Conservation (phyloP, 108 stramenopile genomes). For the Hondaea fermentalgiana region DNA sequence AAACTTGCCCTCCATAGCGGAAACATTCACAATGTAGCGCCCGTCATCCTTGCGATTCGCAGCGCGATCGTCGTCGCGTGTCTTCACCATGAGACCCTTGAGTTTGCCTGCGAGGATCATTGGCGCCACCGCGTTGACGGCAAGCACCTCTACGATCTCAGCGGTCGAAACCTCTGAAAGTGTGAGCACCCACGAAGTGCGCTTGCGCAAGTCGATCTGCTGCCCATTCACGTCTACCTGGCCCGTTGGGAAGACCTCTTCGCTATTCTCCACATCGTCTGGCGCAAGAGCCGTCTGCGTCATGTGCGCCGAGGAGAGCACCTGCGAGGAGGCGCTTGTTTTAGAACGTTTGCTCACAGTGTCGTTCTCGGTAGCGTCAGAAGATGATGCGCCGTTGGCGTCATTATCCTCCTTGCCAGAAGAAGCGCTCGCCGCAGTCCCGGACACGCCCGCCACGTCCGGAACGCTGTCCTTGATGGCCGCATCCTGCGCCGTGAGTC, state of each 20-base stretch:
- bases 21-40: constrained; percentile 78
- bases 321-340: not conserved
- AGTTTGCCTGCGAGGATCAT: constrained; percentile 75
- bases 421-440: too few relatives aligned
- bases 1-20: constrained; percentile 87
- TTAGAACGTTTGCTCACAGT: too few relatives aligned
- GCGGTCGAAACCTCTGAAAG: constrained; percentile 76
- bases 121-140: constrained; percentile 77
- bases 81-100: constrained; percentile 62
- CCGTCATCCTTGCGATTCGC: not conserved
- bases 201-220: constrained; percentile 67
- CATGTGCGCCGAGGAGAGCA: not conserved
- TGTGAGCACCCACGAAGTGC: constrained; percentile 76
- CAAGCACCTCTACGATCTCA: constrained; percentile 79
- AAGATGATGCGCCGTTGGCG: too few relatives aligned
- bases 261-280: constrained; percentile 69
- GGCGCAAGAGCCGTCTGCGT: constrained; percentile 65
- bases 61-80: constrained; percentile 34
- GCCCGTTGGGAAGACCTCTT: constrained; percentile 51
- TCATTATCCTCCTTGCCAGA: too few relatives aligned
- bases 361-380: too few relatives aligned
- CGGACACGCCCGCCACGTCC: not conserved
- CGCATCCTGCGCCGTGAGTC: not conserved
- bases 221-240: constrained; percentile 76
- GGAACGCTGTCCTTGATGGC: not conserved